Evolutionary conservation across 2,329 filamentous ascomycete species (phyloP), one percentile per base, ranked within the genome.

Genomic region (Daldinia eschscholtzii): DNA sequence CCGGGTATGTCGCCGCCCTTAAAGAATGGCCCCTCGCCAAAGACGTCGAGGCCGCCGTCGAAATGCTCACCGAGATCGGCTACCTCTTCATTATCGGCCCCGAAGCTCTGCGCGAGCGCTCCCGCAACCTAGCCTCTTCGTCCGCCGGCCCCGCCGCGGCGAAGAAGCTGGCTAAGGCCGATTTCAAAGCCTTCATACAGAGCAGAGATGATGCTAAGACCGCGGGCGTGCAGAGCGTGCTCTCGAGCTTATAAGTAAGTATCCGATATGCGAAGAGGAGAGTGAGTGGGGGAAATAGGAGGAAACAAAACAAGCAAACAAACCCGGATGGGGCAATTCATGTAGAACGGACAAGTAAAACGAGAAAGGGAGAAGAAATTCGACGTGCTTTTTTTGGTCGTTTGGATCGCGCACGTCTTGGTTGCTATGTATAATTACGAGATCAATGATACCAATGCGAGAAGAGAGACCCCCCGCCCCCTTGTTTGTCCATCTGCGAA

Each of bases 21-120:
- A 90, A 93, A 70, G 90, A 90, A 37, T 98, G 94, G 93, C 88
- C 92, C 30, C 84, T 94, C 44, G 86, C 87, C 60, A 90, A 90
- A 74, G 89, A 92, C 44, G 88, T 90, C 56, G 87, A 88, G 73
- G 86, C 86, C 26, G 88, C 89, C 61, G 88, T 98, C 72, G 95
- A 99, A 82, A 88, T 97, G 52, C 82, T 99, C 67, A 91, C 93
- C 28, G 96, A 99, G 83, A 93, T 99, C 65, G 95, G 94, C 10
- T 98, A 94, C 77, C 82, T 99, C 60, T 99, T 99, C 79, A 97
- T 99, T 71, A 93, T 99, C 76, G 93, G 93, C 1, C 89, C 91
- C 10, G 92, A 94, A 79, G 92, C 92, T 39, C 82, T 94, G 67
- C 84, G 89, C 57, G 92, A 94, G 80, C 87, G 92, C 74, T 87